Base-by-base conservation (phyloP, 2,329 filamentous ascomycete genomes). In the Fusarium sp. region DNA sequence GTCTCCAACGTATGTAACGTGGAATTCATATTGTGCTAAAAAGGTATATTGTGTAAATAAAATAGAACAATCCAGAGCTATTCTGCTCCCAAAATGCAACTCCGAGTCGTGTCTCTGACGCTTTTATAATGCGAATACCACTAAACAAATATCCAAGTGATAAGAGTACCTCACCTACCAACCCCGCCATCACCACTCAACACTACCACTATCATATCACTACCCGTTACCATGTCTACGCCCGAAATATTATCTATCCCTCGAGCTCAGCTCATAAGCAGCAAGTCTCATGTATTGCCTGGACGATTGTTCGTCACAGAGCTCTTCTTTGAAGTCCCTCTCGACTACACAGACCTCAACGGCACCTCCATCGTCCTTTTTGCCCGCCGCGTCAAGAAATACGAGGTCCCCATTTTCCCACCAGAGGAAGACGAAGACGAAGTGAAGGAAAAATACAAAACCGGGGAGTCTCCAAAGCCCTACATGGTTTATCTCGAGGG, bases 321-420 rank as follows among this genome's bases (percentile, higher is more conserved):
- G 77, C 85, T 95, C 73, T 91, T 93, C 82, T 97, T 97, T 79
- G 86, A 93, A 70, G 94, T 97, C 13, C 94, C 94, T 5, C 85
- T 92, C 64, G 92, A 97, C 81, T 92, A 97, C 78, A 80, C 81
- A 65, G 85, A 89, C 55, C 88, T 88, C 2, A 76, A 82, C 4
- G 81, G 83, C 30, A 87, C 86, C 47, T 88, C 82, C 7, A 84
- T 97, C 65, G 88, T 87, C 56, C 83, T 97, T 35, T 97, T 97
- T 78, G 94, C 87, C 33, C 90, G 93, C 51, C 90, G 87, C 53
- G 92, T 90, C 17, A 82, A 86, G 54, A 92, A 89, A 71, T 82
- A 89, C 59, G 89, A 93, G 68, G 84, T 82, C 25, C 85, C 87
- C 41, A 86, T 90, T 56, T 85, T 84, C 41, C 78, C 83, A 32